Base-by-base conservation (phyloP, 305 asterid species). In the Fraxinus ornus region DNA sequence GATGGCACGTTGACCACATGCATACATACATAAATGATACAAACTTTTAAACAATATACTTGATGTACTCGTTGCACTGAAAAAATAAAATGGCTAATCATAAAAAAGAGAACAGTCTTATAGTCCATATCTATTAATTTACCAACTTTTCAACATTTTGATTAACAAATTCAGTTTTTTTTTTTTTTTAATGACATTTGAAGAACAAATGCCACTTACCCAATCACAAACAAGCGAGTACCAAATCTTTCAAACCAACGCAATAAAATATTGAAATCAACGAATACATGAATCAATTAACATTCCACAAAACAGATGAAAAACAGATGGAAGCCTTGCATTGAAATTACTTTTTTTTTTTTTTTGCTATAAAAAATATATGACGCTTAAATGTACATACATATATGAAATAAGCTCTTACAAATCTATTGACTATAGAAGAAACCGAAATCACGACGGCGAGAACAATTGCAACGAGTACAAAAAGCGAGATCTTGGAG, bases 401-500 rank as follows among this genome's bases (percentile, higher is more conserved):
- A 75, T 37, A 28, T 49, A 47, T 30, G 55, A 24, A 80, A 80
- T 72, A 71, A 52, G 81, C 82, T 75, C 94, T 55, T 90, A 95
- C 99, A 94, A 90, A 85, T 88, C 95, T 91, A 75, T 78, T 88
- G 79, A 93, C 86, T 19, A 93, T 76, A 8, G 95, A 91, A 70
- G 88, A 90, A 84, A 91, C 84, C 22, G 90, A 85, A 75, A 91
- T 13, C 77, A 90, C 85, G 28, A 87, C 90, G 26, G 91, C 92
- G 39, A 94, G 39, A 28, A 81, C 78, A 76, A 94, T 37, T 33
- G 91, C 78, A 66, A 87, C 52, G 82, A 89, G 89, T 77, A 94
- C 75, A 57, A 86, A 13, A 21, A 91, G 81, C 82, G 91, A 90
- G 92, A 94, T 92, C 95, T 90, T 96, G 81, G 92, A 89, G 81